Conservation (phyloP, 2,329 filamentous ascomycete genomes). For the Esteya vermicola region DNA sequence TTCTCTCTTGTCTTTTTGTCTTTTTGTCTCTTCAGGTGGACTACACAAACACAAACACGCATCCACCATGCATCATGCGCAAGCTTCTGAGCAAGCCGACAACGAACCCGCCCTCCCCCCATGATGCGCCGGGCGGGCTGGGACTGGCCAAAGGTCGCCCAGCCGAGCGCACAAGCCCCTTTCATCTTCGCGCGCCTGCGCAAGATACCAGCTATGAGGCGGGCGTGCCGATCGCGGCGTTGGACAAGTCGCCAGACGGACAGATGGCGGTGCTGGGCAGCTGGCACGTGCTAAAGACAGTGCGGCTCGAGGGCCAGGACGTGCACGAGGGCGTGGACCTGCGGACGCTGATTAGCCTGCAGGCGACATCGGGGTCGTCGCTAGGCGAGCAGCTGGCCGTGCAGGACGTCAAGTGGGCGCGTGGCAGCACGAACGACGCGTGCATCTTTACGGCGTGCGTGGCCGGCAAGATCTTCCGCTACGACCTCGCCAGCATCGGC, state of each 20-base stretch:
- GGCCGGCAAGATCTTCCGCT: constrained; percentile 50
- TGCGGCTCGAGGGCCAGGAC: constrained; percentile 37
- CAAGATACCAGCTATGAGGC: constrained; percentile 40
- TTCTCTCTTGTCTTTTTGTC: too few relatives aligned
- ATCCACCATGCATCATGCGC: constrained; percentile 26
- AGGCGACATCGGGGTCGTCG: constrained; percentile 27
- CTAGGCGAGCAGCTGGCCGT: constrained; percentile 46
- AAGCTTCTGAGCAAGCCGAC: constrained; percentile 43
- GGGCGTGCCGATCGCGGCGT: constrained; percentile 37
- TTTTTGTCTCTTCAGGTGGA: too few relatives aligned
- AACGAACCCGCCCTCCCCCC: constrained; percentile 30
- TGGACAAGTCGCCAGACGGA: constrained; percentile 45
- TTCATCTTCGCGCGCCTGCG: too few relatives aligned
- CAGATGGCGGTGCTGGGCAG: constrained; percentile 42
- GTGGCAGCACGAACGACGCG: constrained; percentile 25
- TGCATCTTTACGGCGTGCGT: constrained; percentile 49
- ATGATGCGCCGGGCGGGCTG: constrained; percentile 28
- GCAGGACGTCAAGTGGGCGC: constrained; percentile 45
- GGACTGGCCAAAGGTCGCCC: constrained; percentile 25
- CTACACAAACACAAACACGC: not conserved
- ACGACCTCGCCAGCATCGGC: constrained; percentile 40
- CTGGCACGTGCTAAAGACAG: constrained; percentile 45
- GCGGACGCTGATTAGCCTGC: constrained; percentile 37
- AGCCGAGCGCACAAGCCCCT: too few relatives aligned
- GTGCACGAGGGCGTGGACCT: constrained; percentile 45